These are phyloP conservation scores for Phaffomyces opuntiae DNA, from an alignment of 805 yeast species.

Conservation along the genomic window DNA sequence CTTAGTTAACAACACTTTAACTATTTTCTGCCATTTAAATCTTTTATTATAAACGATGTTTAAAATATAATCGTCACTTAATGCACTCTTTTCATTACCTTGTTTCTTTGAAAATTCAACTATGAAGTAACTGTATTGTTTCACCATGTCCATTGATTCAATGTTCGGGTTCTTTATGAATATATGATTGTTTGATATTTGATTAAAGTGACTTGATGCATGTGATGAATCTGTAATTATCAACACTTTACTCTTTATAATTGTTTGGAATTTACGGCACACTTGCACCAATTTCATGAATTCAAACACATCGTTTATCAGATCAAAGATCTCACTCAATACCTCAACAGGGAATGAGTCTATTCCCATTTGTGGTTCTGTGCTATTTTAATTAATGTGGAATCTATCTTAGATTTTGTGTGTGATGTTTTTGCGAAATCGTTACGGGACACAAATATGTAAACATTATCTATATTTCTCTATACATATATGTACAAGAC, in stretches of 20 bases:
- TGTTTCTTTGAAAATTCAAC: conserved; percentile 9
- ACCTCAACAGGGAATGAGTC: conserved; percentile 17
- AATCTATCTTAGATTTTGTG: not conserved
- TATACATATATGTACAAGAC: too few relatives aligned
- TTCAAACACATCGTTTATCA: conserved; percentile 14
- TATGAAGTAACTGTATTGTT: conserved; percentile 8
- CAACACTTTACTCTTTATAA: conserved; percentile 13
- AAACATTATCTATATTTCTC: not conserved
- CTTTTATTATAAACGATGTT: conserved; percentile 6
- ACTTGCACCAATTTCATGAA: conserved; percentile 9
- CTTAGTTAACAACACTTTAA: conserved; percentile 9
- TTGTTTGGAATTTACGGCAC: conserved; percentile 11
- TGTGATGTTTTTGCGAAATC: not conserved
- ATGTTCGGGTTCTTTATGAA: conserved; percentile 1
- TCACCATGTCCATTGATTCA: not conserved
- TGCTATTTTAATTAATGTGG: not conserved
- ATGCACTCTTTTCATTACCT: not conserved
- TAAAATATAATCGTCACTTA: conserved; percentile 8
- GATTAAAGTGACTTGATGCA: conserved; percentile 8
- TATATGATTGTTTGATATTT: conserved; percentile 6
- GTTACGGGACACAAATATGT: not conserved
- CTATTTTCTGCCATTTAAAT: conserved; percentile 5
- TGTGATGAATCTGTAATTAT: conserved; percentile 13
- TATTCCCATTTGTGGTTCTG: not conserved
- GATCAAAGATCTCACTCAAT: conserved; percentile 8